A percentile compares a stretch with the other conserved stretches of the same genome.
Evolutionary conservation across 306 rosid species (phyloP).

Genomic region (Fragaria iinumae): DNA sequence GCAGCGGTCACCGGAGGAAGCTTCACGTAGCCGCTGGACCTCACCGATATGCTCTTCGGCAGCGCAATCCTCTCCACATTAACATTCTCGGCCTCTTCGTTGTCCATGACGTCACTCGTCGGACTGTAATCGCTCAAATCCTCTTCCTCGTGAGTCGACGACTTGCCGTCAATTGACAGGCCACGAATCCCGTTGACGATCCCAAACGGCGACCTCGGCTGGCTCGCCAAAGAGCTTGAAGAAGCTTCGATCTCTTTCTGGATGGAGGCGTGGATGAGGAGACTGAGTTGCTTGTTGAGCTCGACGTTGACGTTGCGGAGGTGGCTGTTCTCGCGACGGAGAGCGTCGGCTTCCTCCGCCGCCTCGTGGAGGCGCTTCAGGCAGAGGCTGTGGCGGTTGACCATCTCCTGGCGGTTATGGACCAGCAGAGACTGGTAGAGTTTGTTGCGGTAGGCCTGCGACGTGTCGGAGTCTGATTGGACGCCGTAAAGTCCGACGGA

Average conservation of each 20-base stretch:
- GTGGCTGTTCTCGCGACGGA: conserved; percentile 62
- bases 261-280: conserved; percentile 53
- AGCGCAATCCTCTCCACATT: conserved; percentile 63
- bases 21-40: conserved; percentile 81
- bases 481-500: conserved; percentile 32
- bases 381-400: conserved; percentile 77
- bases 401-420: conserved; percentile 87
- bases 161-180: conserved; percentile 11
- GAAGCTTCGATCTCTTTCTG: conserved; percentile 34
- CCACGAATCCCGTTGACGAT: conserved; percentile 20
- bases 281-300: conserved; percentile 64
- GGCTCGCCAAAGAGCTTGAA: conserved; percentile 5
- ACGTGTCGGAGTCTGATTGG: conserved; percentile 24
- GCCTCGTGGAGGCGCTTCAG: conserved; percentile 65
- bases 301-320: conserved; percentile 66
- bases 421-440: conserved; percentile 45
- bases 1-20: conserved; percentile 31
- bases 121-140: conserved; percentile 57
- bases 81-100: conserved; percentile 35
- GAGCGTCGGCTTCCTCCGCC: conserved; percentile 64
- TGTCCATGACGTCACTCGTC: conserved; percentile 53
- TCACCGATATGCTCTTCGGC: conserved; percentile 93
- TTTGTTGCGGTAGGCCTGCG: conserved; percentile 2
- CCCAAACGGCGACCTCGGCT: conserved; percentile 20
- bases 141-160: conserved; percentile 21